These are phyloP conservation scores for Aegilops tauschii DNA, from an alignment of 176 grass and related monocot genomes.

Conservation along the genomic window DNA sequence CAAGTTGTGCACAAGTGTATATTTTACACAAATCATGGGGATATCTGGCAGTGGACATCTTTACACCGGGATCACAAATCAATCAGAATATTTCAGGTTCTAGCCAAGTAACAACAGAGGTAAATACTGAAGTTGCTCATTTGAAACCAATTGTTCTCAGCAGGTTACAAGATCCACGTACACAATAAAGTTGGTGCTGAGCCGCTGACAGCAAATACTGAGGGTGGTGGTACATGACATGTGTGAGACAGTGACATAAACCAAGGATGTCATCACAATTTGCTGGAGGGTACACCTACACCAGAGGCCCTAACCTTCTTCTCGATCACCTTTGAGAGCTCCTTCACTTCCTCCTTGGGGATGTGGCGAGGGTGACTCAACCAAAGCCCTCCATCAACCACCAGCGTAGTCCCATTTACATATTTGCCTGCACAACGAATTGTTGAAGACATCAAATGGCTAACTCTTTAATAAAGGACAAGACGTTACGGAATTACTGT, in stretches of 20 bases:
- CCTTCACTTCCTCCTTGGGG: constrained; percentile 74
- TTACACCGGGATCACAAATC: not conserved
- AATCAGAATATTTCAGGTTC: not conserved
- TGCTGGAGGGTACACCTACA: constrained; percentile 62
- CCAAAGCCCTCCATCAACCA: constrained; percentile 93
- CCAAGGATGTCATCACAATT: constrained; percentile 49
- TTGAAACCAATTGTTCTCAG: not conserved
- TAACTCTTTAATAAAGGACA: not conserved
- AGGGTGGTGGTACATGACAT: not conserved
- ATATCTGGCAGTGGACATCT: not conserved
- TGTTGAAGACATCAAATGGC: constrained; percentile 13
- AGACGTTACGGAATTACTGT: not conserved
- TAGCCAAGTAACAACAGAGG: not conserved
- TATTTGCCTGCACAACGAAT: constrained; percentile 76
- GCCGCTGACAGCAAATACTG: not conserved
- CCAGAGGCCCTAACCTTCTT: constrained; percentile 55
- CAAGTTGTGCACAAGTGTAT: not conserved
- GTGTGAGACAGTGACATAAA: not conserved
- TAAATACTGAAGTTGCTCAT: not conserved
- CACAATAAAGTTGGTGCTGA: not conserved
- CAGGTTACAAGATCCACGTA: constrained; percentile 12
- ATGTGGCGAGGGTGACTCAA: constrained; percentile 67
- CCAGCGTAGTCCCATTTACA: constrained; percentile 76
- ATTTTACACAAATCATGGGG: not conserved
- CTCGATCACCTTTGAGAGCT: constrained; percentile 64